A percentile compares a stretch with the other conserved stretches of the same genome.
phyloP scores from a whole-genome alignment of 163 green algal species.

The Coccomyxa subellipsoidea region DNA sequence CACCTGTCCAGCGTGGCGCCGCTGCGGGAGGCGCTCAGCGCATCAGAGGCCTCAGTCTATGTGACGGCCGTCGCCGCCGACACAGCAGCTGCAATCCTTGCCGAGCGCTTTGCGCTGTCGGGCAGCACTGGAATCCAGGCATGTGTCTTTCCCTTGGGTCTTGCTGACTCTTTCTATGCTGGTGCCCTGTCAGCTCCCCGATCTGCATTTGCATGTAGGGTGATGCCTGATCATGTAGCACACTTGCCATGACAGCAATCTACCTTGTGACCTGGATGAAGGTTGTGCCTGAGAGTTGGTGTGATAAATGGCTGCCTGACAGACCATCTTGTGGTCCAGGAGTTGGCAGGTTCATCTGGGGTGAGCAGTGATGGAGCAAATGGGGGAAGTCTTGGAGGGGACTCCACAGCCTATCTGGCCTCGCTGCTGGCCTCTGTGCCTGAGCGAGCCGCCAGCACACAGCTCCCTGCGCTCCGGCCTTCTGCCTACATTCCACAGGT shows the following conservation, averaged over 20 bases:
- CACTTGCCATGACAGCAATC: too few relatives aligned
- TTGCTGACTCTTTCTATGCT: not conserved
- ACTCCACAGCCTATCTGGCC: conserved; percentile 18
- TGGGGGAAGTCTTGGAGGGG: not conserved
- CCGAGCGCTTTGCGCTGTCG: conserved; percentile 35
- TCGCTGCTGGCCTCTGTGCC: conserved; percentile 27
- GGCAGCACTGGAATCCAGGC: conserved; percentile 34
- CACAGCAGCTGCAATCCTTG: conserved; percentile 36
- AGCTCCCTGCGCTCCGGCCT: conserved; percentile 11
- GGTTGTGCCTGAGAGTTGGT: too few relatives aligned
- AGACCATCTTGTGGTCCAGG: not conserved
- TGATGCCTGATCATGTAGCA: too few relatives aligned
- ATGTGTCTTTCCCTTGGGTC: not conserved
- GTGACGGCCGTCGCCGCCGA: conserved; percentile 42
- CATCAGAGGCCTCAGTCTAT: not conserved
- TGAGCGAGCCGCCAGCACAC: conserved; percentile 23
- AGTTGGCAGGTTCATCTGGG: not conserved
- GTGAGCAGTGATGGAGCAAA: not conserved
- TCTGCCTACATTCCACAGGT: conserved; percentile 25
- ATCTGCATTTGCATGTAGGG: not conserved
- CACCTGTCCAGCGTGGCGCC: not conserved
- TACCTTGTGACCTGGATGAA: too few relatives aligned
- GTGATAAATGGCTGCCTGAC: too few relatives aligned
- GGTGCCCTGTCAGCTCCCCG: not conserved
- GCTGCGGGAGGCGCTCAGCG: not conserved